Conservation (phyloP, 2,329 filamentous ascomycete genomes). For the Intubia oerlemansii region DNA sequence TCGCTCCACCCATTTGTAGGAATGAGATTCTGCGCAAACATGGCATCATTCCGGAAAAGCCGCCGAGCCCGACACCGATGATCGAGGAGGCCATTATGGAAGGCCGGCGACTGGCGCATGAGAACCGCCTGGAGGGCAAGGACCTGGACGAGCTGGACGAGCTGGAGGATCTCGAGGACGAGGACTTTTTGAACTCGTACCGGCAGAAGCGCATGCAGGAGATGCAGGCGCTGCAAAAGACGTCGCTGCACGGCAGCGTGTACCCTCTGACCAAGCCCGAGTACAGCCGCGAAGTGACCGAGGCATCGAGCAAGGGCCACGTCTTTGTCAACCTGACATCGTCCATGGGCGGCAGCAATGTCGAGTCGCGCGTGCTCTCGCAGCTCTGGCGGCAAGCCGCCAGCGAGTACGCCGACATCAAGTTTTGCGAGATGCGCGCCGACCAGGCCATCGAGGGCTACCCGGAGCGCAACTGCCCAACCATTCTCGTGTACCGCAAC, state of each 20-base stretch:
- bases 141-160: slow-evolving; percentile 85
- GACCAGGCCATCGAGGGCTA: slow-evolving; percentile 93
- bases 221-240: slow-evolving; percentile 50
- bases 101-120: slow-evolving; percentile 64
- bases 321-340: slow-evolving; percentile 70
- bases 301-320: slow-evolving; percentile 38
- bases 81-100: slow-evolving; percentile 87
- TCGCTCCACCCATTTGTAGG: too few relatives aligned
- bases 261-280: slow-evolving; percentile 91
- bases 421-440: slow-evolving; percentile 90
- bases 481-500: slow-evolving; percentile 78
- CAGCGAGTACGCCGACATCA: slow-evolving; percentile 73
- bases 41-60: slow-evolving; percentile 93
- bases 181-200: slow-evolving; percentile 74
- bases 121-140: slow-evolving; percentile 85
- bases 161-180: slow-evolving; percentile 89
- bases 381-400: slow-evolving; percentile 78
- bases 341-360: slow-evolving; percentile 54
- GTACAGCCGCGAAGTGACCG: slow-evolving; percentile 77
- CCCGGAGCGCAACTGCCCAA: slow-evolving; percentile 85
- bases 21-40: slow-evolving; percentile 97
- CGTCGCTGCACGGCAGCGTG: slow-evolving; percentile 69
- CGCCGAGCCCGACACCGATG: slow-evolving; percentile 81
- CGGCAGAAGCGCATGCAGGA: slow-evolving; percentile 74
- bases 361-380: slow-evolving; percentile 63